Conservation (phyloP, 805 yeast species). For the Starmerella bombicola region DNA sequence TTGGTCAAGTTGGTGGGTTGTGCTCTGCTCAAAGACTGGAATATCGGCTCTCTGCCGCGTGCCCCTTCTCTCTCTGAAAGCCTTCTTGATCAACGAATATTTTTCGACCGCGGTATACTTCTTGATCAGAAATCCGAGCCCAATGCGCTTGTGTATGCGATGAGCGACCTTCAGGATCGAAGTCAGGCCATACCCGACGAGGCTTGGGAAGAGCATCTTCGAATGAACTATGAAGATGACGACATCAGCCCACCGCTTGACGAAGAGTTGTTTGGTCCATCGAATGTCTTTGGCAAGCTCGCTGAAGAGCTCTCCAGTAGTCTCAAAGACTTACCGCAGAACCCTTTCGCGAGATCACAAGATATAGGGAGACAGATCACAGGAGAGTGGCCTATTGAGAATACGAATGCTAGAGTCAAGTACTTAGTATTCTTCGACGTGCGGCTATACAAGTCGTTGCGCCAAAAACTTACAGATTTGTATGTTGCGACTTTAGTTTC, state of each 20-base stretch:
- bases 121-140: too few relatives aligned
- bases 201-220: neutral
- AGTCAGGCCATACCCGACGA: neutral
- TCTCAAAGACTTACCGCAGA: neutral
- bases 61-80: neutral
- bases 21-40: conserved; percentile 53
- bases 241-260: neutral
- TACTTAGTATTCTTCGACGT: conserved; percentile 53
- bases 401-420: conserved; percentile 36
- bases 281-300: neutral
- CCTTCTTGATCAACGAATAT: neutral
- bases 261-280: conserved; percentile 14
- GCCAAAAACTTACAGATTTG: conserved; percentile 48
- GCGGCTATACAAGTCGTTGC: conserved; percentile 53
- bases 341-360: neutral
- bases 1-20: conserved; percentile 42
- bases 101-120: too few relatives aligned
- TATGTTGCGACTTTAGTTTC: conserved; percentile 54
- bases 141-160: neutral
- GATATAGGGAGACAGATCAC: too few relatives aligned
- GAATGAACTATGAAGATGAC: neutral
- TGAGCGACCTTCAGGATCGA: conserved; percentile 4
- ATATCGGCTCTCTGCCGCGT: conserved; percentile 4
- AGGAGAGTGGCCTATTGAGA: conserved; percentile 15
- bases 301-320: neutral